phyloP scores from a whole-genome alignment of 139 green algal genomes.

The Zygnema circumcarinatum region DNA sequence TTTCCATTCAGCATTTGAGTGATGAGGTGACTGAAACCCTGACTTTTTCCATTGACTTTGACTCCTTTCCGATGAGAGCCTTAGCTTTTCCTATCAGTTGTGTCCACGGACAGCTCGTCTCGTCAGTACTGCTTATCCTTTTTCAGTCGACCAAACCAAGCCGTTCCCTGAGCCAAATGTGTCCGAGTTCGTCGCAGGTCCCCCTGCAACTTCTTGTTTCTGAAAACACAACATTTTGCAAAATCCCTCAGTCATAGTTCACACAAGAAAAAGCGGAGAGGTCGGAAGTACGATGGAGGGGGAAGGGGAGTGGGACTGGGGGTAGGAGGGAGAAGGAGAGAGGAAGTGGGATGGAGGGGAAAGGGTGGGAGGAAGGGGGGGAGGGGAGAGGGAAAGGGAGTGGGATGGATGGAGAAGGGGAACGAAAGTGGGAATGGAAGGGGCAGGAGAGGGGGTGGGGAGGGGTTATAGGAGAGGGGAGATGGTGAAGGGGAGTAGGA shows the following conservation, averaged over 20 bases:
- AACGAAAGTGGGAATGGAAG: background rate
- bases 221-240: background rate
- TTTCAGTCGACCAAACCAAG: constrained; percentile 39
- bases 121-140: constrained; percentile 4
- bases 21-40: no score
- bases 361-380: background rate
- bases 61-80: no score
- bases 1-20: no score
- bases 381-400: background rate
- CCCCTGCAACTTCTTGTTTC: background rate
- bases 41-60: no score
- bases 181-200: constrained; percentile 32
- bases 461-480: background rate
- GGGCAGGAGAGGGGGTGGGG: background rate
- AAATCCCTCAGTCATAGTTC: background rate
- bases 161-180: constrained; percentile 52
- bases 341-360: background rate
- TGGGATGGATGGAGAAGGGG: background rate
- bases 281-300: background rate
- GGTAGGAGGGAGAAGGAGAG: background rate
- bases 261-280: background rate
- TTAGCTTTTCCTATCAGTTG: background rate
- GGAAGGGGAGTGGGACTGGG: background rate
- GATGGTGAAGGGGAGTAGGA: background rate
- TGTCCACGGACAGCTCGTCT: no score